phyloP scores from a whole-genome alignment of 495 filamentous ascomycete species.

The Talaromyces proteolyticus region DNA sequence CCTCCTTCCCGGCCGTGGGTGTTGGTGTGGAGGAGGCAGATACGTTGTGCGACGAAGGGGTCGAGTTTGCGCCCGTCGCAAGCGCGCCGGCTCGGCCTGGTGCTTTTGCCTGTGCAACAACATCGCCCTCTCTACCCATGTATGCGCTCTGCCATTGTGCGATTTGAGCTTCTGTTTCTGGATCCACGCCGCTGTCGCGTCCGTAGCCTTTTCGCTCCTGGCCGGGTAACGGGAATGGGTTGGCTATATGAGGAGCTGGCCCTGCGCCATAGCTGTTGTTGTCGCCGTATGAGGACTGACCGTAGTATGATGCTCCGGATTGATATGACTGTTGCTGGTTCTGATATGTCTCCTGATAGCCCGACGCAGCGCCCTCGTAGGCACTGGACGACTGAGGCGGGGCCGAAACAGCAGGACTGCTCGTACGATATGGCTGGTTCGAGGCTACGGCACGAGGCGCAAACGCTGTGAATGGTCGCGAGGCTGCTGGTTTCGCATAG shows the following conservation, averaged over 20 bases:
- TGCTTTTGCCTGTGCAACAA: constrained; percentile 19
- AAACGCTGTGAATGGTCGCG: constrained; percentile 45
- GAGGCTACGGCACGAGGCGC: constrained; percentile 59
- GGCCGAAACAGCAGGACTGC: constrained; percentile 35
- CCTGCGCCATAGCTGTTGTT: constrained; percentile 47
- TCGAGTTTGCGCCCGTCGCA: constrained; percentile 37
- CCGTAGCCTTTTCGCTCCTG: constrained; percentile 38
- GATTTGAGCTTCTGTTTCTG: constrained; percentile 87
- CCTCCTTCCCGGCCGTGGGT: constrained; percentile 36
- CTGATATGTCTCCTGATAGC: constrained; percentile 31
- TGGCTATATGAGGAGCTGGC: constrained; percentile 69
- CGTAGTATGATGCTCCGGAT: constrained; percentile 42
- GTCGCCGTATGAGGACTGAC: constrained; percentile 43
- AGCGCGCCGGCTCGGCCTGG: constrained; percentile 12
- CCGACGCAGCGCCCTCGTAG: constrained; percentile 30
- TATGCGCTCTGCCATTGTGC: constrained; percentile 97
- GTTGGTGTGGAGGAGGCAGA: constrained; percentile 33
- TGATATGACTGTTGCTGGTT: constrained; percentile 35
- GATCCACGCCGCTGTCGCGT: constrained; percentile 54
- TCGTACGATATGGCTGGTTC: constrained; percentile 34
- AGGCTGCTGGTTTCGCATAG: constrained; percentile 14
- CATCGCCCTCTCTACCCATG: constrained; percentile 26
- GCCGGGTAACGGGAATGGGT: constrained; percentile 72
- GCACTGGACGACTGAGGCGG: constrained; percentile 31
- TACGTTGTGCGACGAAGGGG: constrained; percentile 25